These are phyloP conservation scores for Ogataea henricii DNA, from an alignment of 805 yeast species.

Conservation along the genomic window DNA sequence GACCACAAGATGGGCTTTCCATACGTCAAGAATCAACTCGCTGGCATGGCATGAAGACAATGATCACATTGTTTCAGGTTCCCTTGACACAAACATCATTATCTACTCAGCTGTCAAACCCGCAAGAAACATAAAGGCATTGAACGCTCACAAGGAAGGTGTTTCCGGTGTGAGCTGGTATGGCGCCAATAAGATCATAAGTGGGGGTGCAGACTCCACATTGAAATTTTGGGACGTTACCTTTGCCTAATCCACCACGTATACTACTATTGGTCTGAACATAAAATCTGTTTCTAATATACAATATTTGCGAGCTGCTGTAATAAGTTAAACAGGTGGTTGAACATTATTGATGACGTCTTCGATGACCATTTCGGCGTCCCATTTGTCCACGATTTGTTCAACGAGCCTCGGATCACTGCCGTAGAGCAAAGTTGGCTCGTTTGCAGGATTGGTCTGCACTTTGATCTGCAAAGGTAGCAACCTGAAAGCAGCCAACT, in stretches of 20 bases:
- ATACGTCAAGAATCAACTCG: slow-evolving; percentile 75
- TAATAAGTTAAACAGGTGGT: slow-evolving; percentile 47
- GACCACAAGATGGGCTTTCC: slow-evolving; percentile 95
- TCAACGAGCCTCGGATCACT: slow-evolving; percentile 47
- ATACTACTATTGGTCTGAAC: no score
- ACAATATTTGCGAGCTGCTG: slow-evolving; percentile 60
- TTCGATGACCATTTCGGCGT: slow-evolving; percentile 50
- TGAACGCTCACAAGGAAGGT: slow-evolving; percentile 89
- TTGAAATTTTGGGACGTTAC: slow-evolving; percentile 69
- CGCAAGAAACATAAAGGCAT: slow-evolving; percentile 66
- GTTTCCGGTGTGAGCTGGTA: slow-evolving; percentile 75
- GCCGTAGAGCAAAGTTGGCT: slow-evolving; percentile 57
- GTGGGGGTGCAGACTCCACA: slow-evolving; percentile 81
- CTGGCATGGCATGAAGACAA: slow-evolving; percentile 81
- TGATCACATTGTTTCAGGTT: slow-evolving; percentile 72
- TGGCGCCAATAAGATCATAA: slow-evolving; percentile 49
- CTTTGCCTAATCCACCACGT: no score
- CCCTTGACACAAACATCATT: slow-evolving; percentile 79
- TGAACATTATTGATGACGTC: slow-evolving; percentile 52
- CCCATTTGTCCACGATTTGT: slow-evolving; percentile 46
- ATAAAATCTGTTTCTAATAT: no score
- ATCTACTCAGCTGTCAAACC: slow-evolving; percentile 82
- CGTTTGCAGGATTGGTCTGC: slow-evolving; percentile 40
- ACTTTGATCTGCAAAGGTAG: slow-evolving; percentile 48
- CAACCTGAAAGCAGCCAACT: slow-evolving; percentile 48